These are phyloP conservation scores for Pyrenophora graminea DNA, from an alignment of 2,329 filamentous ascomycete genomes.

Conservation along the genomic window DNA sequence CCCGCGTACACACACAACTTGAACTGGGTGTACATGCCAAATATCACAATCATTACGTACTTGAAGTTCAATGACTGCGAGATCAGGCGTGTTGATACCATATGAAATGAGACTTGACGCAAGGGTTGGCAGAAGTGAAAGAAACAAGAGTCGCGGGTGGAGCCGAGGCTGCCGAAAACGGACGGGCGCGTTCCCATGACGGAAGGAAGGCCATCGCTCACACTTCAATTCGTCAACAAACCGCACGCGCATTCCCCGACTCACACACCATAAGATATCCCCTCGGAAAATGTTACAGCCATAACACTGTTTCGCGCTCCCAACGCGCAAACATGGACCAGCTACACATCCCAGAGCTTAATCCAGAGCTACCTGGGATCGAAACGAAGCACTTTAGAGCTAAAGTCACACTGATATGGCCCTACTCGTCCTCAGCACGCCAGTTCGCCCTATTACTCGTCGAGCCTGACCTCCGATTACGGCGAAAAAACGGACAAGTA, in stretches of 20 bases:
- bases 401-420: slow-evolving; percentile 85
- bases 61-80: no score
- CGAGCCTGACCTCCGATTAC: slow-evolving; percentile 81
- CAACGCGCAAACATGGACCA: slow-evolving; percentile 31
- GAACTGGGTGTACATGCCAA: no score
- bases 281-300: slow-evolving; percentile 5
- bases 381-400: slow-evolving; percentile 61
- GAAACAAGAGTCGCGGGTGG: neutral
- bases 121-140: neutral
- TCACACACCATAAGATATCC: neutral
- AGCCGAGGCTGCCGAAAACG: slow-evolving; percentile 7
- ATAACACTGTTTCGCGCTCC: slow-evolving; percentile 14
- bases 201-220: slow-evolving; percentile 13
- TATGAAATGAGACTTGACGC: neutral
- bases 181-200: slow-evolving; percentile 4
- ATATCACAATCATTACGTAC: no score
- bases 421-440: slow-evolving; percentile 77
- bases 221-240: slow-evolving; percentile 3
- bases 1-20: no score
- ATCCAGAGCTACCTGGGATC: slow-evolving; percentile 34
- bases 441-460: slow-evolving; percentile 79
- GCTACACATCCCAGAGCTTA: slow-evolving; percentile 39
- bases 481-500: slow-evolving; percentile 77
- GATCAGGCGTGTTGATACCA: neutral
- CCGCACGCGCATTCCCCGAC: neutral